These are phyloP conservation scores for Vishniacozyma victoriae DNA, from an alignment of 768 basidiomycete genomes.

Conservation along the genomic window DNA sequence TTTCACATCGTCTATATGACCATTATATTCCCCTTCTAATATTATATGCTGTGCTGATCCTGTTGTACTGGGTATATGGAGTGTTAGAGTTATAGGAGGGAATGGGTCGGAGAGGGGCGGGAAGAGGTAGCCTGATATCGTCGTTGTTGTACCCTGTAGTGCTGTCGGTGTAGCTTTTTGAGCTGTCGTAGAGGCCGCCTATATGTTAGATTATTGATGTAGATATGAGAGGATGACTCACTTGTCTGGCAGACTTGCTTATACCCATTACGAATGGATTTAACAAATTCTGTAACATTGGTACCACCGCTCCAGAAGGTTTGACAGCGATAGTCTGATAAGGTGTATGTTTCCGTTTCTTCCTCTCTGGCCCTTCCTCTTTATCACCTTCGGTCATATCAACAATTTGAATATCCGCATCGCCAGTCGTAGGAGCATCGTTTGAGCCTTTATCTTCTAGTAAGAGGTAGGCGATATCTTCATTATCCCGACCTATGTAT, in stretches of 20 bases:
- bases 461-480: conserved; percentile 31
- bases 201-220: background rate
- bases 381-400: background rate
- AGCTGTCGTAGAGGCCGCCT: conserved; percentile 31
- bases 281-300: conserved; percentile 29
- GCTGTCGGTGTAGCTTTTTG: conserved; percentile 23
- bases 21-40: conserved; percentile 24
- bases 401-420: background rate
- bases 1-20: background rate
- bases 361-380: background rate
- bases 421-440: background rate
- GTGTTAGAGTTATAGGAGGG: conserved; percentile 16
- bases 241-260: conserved; percentile 33
- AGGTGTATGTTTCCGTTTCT: background rate
- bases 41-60: conserved; percentile 18
- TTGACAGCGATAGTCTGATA: conserved; percentile 23
- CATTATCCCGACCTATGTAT: no score
- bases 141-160: conserved; percentile 24
- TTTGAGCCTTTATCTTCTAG: conserved; percentile 3
- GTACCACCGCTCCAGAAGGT: conserved; percentile 20
- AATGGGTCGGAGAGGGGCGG: background rate
- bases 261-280: conserved; percentile 38
- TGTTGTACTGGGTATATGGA: conserved; percentile 20
- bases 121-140: conserved; percentile 13
- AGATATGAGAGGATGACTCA: conserved; percentile 7